Conservation (phyloP, 768 basidiomycete species). For the Leccinum imitatum region DNA sequence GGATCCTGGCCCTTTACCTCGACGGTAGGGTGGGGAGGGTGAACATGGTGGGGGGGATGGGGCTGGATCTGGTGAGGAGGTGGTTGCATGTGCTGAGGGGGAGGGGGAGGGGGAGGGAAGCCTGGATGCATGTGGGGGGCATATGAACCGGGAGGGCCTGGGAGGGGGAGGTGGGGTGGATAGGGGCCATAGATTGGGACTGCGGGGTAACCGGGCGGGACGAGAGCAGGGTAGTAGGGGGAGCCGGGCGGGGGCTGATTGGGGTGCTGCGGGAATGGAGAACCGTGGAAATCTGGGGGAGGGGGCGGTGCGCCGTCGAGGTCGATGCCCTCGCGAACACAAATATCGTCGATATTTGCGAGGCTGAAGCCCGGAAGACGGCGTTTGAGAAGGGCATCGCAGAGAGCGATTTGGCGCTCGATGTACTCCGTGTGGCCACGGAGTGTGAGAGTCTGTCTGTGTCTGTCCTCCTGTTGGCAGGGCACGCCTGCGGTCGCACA, state of each 20-base stretch:
- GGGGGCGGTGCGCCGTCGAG: constrained; percentile 26
- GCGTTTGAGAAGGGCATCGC: constrained; percentile 75
- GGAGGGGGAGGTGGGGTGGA: constrained; percentile 43
- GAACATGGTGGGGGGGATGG: constrained; percentile 23
- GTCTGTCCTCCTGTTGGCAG: constrained; percentile 87
- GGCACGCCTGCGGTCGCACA: constrained; percentile 76
- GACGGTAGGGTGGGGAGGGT: constrained; percentile 21
- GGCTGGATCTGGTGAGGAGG: constrained; percentile 39
- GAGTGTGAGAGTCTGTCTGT: constrained; percentile 82
- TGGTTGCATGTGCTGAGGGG: constrained; percentile 36
- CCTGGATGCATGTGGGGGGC: constrained; percentile 60
- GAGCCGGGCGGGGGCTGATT: constrained; percentile 29
- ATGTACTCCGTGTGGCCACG: constrained; percentile 81
- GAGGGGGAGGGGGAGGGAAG: constrained; percentile 53
- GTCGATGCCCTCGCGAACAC: constrained; percentile 68
- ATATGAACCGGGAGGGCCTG: constrained; percentile 43
- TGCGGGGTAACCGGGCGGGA: constrained; percentile 45
- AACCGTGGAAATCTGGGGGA: constrained; percentile 32
- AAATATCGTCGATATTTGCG: constrained; percentile 61
- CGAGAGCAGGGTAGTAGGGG: constrained; percentile 35
- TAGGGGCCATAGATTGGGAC: constrained; percentile 44
- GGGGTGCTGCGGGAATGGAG: constrained; percentile 35
- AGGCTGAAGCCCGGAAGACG: constrained; percentile 68
- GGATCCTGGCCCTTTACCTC: constrained; percentile 48
- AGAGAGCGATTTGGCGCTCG: constrained; percentile 78